Percentiles rank a stretch among this genome's conserved stretches.
Evolutionary conservation across 2,329 filamentous ascomycete genomes (phyloP).

Genomic region (Thielaviopsis populi): DNA sequence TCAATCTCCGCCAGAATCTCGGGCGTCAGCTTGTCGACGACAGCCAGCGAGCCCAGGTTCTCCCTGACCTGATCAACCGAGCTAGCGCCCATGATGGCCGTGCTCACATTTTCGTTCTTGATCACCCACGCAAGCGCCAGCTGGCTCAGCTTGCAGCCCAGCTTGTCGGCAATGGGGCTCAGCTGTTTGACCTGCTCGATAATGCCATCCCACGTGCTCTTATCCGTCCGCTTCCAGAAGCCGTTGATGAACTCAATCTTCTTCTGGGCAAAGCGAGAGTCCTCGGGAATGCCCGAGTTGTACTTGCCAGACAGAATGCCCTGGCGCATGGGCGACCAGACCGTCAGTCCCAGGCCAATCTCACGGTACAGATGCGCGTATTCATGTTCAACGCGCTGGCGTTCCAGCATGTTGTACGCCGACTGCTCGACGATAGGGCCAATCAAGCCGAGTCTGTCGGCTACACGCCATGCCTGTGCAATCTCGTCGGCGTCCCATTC

Average conservation of each 20-base stretch:
- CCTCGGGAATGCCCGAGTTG: slow-evolving; percentile 41
- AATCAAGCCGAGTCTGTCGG: slow-evolving; percentile 45
- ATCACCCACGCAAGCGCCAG: slow-evolving; percentile 49
- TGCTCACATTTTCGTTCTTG: slow-evolving; percentile 45
- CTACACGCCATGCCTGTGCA: slow-evolving; percentile 44
- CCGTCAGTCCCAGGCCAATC: slow-evolving; percentile 45
- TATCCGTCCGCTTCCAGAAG: slow-evolving; percentile 35
- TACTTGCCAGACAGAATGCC: slow-evolving; percentile 55
- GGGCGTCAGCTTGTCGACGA: slow-evolving; percentile 41
- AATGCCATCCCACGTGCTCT: slow-evolving; percentile 38
- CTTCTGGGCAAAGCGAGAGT: slow-evolving; percentile 41
- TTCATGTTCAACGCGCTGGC: slow-evolving; percentile 49
- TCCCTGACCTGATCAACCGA: slow-evolving; percentile 44
- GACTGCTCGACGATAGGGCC: slow-evolving; percentile 54
- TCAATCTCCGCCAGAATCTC: slow-evolving; percentile 47
- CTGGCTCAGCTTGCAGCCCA: slow-evolving; percentile 42
- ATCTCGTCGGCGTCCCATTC: slow-evolving; percentile 55
- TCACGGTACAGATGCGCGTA: slow-evolving; percentile 46
- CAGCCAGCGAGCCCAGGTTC: slow-evolving; percentile 38
- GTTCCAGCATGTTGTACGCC: slow-evolving; percentile 47
- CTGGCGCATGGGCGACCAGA: slow-evolving; percentile 42
- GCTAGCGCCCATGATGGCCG: slow-evolving; percentile 46
- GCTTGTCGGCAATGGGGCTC: slow-evolving; percentile 46
- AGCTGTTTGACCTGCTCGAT: slow-evolving; percentile 46
- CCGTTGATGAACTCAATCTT: slow-evolving; percentile 41